phyloP scores from a whole-genome alignment of 2,329 filamentous ascomycete genomes.

The Geosmithia putterillii region DNA sequence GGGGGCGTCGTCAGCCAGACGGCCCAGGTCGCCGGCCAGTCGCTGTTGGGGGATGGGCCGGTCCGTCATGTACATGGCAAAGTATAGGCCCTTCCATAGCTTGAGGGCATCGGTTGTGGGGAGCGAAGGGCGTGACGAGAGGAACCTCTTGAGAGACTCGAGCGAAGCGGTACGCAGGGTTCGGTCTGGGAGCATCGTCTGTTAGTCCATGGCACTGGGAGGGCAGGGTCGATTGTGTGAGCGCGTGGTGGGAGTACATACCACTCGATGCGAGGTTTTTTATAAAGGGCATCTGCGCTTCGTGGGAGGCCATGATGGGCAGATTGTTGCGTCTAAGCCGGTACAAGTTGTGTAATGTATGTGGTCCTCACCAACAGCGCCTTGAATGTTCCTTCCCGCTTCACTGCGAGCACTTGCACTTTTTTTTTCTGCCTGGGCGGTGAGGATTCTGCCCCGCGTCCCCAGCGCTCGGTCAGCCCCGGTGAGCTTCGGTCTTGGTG shows the following conservation, averaged over 20 bases:
- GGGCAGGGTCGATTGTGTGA: constrained; percentile 1
- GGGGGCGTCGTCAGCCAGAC: constrained; percentile 46
- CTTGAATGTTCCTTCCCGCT: no score
- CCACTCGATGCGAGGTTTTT: constrained; percentile 76
- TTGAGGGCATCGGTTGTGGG: constrained; percentile 64
- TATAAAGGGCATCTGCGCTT: constrained; percentile 58
- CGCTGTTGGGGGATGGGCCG: constrained; percentile 77
- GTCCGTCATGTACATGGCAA: constrained; percentile 89
- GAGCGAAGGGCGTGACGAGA: constrained; percentile 50
- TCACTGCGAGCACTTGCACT: not conserved
- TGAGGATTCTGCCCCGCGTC: constrained; percentile 1
- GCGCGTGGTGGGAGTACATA: constrained; percentile 25
- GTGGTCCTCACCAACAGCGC: not conserved
- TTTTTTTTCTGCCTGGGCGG: not conserved
- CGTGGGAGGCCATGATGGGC: constrained; percentile 23
- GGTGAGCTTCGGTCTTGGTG: not conserved
- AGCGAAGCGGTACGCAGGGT: constrained; percentile 68
- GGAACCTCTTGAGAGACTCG: constrained; percentile 63
- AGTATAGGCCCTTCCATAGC: constrained; percentile 92
- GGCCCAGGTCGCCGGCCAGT: constrained; percentile 66
- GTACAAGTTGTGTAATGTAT: not conserved
- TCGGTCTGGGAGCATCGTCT: constrained; percentile 36
- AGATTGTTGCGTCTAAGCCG: not conserved
- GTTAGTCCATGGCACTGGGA: not conserved
- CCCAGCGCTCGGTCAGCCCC: no score